Conservation (phyloP, 768 basidiomycete species). For the Tylopilus sp. region DNA sequence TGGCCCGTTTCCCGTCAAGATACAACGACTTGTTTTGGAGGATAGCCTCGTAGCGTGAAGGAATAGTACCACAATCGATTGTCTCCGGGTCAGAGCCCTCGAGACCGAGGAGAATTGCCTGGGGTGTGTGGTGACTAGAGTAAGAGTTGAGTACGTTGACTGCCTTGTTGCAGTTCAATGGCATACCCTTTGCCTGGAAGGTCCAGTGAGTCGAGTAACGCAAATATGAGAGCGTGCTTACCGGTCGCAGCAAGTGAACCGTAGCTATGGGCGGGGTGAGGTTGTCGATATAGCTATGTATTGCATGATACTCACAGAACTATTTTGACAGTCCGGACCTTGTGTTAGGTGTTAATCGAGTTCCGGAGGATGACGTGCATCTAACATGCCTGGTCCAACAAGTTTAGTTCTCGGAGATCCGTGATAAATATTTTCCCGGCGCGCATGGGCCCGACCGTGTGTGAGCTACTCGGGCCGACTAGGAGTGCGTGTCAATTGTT, state of each 20-base stretch:
- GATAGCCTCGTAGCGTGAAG: slow-evolving; percentile 71
- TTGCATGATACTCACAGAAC: slow-evolving; percentile 54
- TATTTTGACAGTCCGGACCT: slow-evolving; percentile 83
- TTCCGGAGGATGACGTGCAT: not conserved
- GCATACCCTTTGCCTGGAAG: slow-evolving; percentile 70
- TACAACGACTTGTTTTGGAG: slow-evolving; percentile 59
- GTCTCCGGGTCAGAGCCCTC: slow-evolving; percentile 94
- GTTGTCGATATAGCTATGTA: not conserved
- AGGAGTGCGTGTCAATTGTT: slow-evolving; percentile 28
- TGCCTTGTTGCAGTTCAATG: not conserved
- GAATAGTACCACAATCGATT: slow-evolving; percentile 82
- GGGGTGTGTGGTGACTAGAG: slow-evolving; percentile 78
- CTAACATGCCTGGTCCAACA: slow-evolving; percentile 62
- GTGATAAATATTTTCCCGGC: slow-evolving; percentile 85
- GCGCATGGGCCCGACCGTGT: slow-evolving; percentile 85
- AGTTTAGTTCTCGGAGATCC: slow-evolving; percentile 61
- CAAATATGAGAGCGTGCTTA: slow-evolving; percentile 24
- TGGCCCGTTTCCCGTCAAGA: slow-evolving; percentile 70
- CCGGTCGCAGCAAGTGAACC: slow-evolving; percentile 93
- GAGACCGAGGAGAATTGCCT: slow-evolving; percentile 79
- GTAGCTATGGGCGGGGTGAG: slow-evolving; percentile 48
- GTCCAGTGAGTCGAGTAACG: slow-evolving; percentile 2
- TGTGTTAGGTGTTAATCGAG: slow-evolving; percentile 1
- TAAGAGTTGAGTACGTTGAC: slow-evolving; percentile 1
- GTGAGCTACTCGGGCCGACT: slow-evolving; percentile 60